A percentile compares a stretch with the other conserved stretches of the same genome.
These are phyloP conservation scores for Gossypium turneri DNA, from an alignment of 345 rosid species.

Conservation along the genomic window DNA sequence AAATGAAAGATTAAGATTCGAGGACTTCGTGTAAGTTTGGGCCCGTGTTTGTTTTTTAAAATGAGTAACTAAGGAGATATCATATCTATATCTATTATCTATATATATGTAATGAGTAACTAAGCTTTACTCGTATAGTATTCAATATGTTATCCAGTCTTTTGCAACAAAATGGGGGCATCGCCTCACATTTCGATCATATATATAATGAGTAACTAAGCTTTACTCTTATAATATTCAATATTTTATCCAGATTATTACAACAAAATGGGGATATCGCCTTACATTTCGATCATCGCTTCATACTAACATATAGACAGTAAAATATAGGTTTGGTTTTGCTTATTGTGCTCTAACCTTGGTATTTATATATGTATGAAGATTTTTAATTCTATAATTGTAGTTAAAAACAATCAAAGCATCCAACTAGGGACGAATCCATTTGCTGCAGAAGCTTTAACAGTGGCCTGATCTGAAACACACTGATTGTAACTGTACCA, in stretches of 20 bases:
- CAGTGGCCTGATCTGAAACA: conserved; percentile 19
- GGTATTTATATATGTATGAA: neutral
- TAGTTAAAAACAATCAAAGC: conserved; percentile 21
- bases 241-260: neutral
- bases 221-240: neutral
- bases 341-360: neutral
- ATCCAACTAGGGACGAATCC: conserved; percentile 38
- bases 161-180: neutral
- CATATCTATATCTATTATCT: neutral
- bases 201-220: neutral
- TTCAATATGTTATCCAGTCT: neutral
- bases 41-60: too few relatives aligned
- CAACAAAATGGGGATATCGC: neutral
- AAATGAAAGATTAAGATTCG: neutral
- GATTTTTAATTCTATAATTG: neutral
- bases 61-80: too few relatives aligned
- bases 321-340: neutral
- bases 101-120: neutral
- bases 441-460: conserved; percentile 31
- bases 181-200: neutral
- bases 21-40: too few relatives aligned
- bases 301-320: neutral
- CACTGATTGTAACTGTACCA: conserved; percentile 23
- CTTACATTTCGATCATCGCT: neutral
- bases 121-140: neutral